Percentiles rank a stretch among this genome's conserved stretches.
Evolutionary conservation across 2,329 filamentous ascomycete genomes (phyloP).

Genomic region (Fusarium phyllophilum): DNA sequence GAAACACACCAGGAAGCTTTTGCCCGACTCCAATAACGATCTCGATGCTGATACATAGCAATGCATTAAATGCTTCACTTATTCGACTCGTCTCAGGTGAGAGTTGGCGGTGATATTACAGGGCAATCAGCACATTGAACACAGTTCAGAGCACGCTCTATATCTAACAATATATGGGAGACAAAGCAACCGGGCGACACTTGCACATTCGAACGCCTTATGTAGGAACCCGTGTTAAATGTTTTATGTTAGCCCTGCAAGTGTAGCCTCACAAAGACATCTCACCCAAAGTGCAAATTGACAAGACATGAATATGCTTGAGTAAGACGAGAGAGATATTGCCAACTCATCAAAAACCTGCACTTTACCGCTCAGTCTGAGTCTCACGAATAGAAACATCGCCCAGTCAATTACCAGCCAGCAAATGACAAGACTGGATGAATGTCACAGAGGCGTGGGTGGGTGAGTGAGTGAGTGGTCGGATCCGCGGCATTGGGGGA

Average conservation of each 20-base stretch:
- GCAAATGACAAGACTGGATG: slow-evolving; percentile 13
- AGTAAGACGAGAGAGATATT: slow-evolving; percentile 2
- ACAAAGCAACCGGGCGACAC: background rate
- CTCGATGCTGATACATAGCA: background rate
- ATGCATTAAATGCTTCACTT: background rate
- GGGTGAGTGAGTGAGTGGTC: background rate
- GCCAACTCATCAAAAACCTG: slow-evolving; percentile 11
- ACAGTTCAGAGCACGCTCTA: background rate
- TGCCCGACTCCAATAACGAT: background rate
- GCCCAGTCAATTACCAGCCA: background rate
- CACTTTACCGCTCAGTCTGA: slow-evolving; percentile 8
- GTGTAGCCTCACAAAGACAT: background rate
- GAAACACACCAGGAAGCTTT: background rate
- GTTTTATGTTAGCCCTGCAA: background rate
- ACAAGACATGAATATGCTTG: background rate
- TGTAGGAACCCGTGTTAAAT: slow-evolving; percentile 12
- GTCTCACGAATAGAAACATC: background rate
- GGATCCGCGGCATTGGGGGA: slow-evolving; percentile 20
- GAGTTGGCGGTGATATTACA: background rate
- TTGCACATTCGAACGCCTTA: background rate
- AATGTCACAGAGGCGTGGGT: background rate
- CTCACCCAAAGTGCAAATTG: background rate
- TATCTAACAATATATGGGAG: background rate
- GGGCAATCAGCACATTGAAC: background rate
- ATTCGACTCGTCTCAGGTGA: background rate